Percentiles rank a stretch among this genome's conserved stretches.
These are phyloP conservation scores for Massospora cicadina DNA, from an alignment of 371 early-diverging fungal species.

Conservation along the genomic window DNA sequence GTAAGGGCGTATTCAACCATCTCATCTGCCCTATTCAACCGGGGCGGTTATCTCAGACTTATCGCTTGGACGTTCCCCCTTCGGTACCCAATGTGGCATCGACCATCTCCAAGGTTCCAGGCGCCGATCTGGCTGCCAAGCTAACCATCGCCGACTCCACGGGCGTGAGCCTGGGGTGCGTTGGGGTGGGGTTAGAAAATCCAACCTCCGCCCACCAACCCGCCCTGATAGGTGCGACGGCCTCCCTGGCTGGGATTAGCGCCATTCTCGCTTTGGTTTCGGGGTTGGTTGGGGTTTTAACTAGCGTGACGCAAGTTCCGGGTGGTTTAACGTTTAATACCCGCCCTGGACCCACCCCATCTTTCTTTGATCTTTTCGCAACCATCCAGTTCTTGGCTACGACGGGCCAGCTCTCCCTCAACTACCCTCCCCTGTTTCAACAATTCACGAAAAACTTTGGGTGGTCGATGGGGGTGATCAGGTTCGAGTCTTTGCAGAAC, in stretches of 20 bases:
- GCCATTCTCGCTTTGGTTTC: background rate
- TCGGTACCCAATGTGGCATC: background rate
- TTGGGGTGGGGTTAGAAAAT: background rate
- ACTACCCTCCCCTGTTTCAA: constrained; percentile 1
- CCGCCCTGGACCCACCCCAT: constrained; percentile 4
- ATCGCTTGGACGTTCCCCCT: background rate
- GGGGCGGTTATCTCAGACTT: background rate
- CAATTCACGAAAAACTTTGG: constrained; percentile 9
- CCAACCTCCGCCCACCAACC: constrained; percentile 1
- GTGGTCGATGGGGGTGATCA: constrained; percentile 7
- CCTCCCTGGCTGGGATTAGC: background rate
- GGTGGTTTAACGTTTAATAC: background rate
- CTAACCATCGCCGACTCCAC: background rate
- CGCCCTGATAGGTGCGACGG: background rate
- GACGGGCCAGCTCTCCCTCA: constrained; percentile 2
- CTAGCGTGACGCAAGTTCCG: background rate
- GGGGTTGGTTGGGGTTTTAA: background rate
- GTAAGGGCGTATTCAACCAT: background rate
- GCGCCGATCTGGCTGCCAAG: background rate
- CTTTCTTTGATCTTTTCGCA: background rate
- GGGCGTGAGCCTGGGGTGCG: background rate
- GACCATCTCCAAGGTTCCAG: constrained; percentile 4
- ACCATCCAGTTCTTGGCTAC: constrained; percentile 6
- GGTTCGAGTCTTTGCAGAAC: constrained; percentile 1
- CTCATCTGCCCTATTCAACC: constrained; percentile 7